Conservation (phyloP, 306 rosid genomes). For the Vigna radiata region DNA sequence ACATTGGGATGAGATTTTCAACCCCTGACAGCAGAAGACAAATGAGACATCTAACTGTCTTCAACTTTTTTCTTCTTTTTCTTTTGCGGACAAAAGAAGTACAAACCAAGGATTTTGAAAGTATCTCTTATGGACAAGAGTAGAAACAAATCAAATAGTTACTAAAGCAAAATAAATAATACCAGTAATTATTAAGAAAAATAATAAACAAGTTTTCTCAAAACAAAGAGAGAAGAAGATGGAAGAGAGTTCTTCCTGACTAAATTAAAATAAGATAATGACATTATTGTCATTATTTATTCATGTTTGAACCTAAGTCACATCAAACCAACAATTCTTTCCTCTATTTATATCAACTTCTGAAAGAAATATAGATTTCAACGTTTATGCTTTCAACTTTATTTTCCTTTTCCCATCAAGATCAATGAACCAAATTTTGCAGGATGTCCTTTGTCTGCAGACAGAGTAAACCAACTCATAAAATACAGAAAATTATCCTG, state of each 20-base stretch:
- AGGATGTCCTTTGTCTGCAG: conserved; percentile 18
- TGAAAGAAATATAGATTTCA: conserved; percentile 21
- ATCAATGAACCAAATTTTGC: conserved; percentile 22
- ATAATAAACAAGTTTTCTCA: not conserved
- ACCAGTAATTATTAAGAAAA: not conserved
- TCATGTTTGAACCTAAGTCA: conserved; percentile 31
- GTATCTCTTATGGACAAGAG: too few species aligned
- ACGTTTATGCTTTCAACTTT: not conserved
- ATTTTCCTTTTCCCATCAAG: not conserved
- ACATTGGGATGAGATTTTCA: conserved; percentile 94
- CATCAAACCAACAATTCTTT: conserved; percentile 33
- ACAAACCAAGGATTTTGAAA: too few species aligned
- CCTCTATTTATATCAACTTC: conserved; percentile 10
- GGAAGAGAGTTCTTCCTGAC: not conserved
- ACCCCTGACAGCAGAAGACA: conserved; percentile 69
- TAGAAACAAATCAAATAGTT: not conserved
- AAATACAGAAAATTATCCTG: conserved; percentile 33
- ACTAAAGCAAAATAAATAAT: conserved; percentile 16
- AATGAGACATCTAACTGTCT: conserved; percentile 23
- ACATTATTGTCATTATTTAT: not conserved
- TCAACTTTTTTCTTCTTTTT: too few species aligned
- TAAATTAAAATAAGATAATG: conserved; percentile 8
- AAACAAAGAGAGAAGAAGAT: not conserved
- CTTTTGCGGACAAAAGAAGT: too few species aligned
- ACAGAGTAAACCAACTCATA: conserved; percentile 31